phyloP scores from a whole-genome alignment of 2,329 filamentous ascomycete genomes.

The Pleoardoris graminearum region DNA sequence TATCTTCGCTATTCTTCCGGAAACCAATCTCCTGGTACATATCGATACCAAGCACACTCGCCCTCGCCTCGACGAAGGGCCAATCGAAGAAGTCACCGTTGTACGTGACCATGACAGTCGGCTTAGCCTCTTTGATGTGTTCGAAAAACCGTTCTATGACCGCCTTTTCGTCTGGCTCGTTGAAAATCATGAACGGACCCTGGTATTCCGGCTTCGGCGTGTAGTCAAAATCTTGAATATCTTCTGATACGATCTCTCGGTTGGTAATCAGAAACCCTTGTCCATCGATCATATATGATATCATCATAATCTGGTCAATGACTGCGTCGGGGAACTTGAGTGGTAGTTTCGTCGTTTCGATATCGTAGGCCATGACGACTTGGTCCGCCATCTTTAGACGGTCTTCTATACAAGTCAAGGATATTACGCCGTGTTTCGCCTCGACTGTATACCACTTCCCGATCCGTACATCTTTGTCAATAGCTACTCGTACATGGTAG shows the following conservation, averaged over 20 bases:
- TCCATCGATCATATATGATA: slow-evolving; percentile 99
- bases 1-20: slow-evolving; percentile 90
- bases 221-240: slow-evolving; percentile 97
- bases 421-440: slow-evolving; percentile 85
- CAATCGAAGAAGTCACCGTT: slow-evolving; percentile 99
- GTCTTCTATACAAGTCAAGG: slow-evolving; percentile 82
- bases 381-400: slow-evolving; percentile 89
- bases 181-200: slow-evolving; percentile 96
- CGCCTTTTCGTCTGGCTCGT: slow-evolving; percentile 89
- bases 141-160: slow-evolving; percentile 90
- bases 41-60: slow-evolving; percentile 92
- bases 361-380: slow-evolving; percentile 99
- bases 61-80: slow-evolving; percentile 94
- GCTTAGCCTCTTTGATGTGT: slow-evolving; percentile 91
- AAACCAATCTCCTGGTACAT: slow-evolving; percentile 99
- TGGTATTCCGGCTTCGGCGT: slow-evolving; percentile 96
- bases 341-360: slow-evolving; percentile 94
- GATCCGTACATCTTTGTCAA: slow-evolving; percentile 94
- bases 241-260: slow-evolving; percentile 94
- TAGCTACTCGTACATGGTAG: slow-evolving; percentile 98
- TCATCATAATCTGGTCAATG: slow-evolving; percentile 99
- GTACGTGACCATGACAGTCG: slow-evolving; percentile 98
- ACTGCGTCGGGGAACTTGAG: slow-evolving; percentile 95
- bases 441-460: slow-evolving; percentile 98
- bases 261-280: slow-evolving; percentile 98